phyloP scores from a whole-genome alignment of 78 protist species.

The Mastigamoeba balamuthi region DNA sequence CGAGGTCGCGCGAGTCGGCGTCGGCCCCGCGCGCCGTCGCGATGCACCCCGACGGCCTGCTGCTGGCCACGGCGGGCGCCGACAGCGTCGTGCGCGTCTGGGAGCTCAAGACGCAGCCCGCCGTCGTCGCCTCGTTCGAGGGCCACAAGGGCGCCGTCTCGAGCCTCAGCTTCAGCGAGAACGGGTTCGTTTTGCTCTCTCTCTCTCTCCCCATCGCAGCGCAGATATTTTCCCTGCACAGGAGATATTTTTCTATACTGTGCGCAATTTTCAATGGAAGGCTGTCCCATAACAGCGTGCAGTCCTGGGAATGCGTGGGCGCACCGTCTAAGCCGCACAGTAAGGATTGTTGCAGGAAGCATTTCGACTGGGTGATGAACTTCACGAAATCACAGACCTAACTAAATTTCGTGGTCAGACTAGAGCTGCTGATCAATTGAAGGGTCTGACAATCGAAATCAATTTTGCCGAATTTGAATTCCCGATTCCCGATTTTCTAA shows the following conservation, averaged over 20 bases:
- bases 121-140: constrained; percentile 29
- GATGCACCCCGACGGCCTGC: constrained; percentile 91
- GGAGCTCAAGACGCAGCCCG: constrained; percentile 41
- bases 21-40: not conserved
- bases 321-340: no score
- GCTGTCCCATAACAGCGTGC: no score
- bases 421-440: no score
- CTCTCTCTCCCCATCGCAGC: not conserved
- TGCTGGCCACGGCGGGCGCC: constrained; percentile 63
- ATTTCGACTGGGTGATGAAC: no score
- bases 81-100: constrained; percentile 27
- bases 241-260: no score
- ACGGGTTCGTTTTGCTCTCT: constrained; percentile 39
- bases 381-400: no score
- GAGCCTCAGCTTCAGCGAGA: constrained; percentile 55
- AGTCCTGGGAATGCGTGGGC: no score
- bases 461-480: not conserved
- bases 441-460: not conserved
- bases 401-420: no score
- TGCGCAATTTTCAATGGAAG: no score
- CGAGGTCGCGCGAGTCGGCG: not conserved
- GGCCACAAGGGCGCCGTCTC: constrained; percentile 11
- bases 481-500: no score
- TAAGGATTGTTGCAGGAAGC: no score
- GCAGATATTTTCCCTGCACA: no score